These are phyloP conservation scores for Diaporthe citriasiana DNA, from an alignment of 2,329 filamentous ascomycete species.

Conservation along the genomic window DNA sequence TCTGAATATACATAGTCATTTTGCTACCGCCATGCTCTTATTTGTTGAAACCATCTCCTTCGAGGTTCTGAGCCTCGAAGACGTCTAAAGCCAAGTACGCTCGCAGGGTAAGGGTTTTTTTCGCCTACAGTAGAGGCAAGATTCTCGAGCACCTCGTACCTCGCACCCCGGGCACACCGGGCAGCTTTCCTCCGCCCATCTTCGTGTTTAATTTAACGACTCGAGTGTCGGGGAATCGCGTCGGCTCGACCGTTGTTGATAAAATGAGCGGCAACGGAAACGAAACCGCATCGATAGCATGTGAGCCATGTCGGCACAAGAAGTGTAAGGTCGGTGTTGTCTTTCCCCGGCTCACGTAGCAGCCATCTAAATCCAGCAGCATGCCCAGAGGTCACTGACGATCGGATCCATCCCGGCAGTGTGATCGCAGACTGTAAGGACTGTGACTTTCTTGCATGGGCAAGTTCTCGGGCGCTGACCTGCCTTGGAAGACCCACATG, in stretches of 20 bases:
- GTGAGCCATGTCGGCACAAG: slow-evolving; percentile 41
- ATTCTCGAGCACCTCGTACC: neutral
- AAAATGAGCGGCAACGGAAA: slow-evolving; percentile 35
- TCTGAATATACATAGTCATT: neutral
- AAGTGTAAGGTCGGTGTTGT: slow-evolving; percentile 42
- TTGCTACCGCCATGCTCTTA: neutral
- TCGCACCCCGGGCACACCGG: neutral
- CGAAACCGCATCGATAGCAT: slow-evolving; percentile 33
- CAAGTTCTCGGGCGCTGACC: neutral
- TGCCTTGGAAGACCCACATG: slow-evolving; percentile 35
- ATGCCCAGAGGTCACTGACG: slow-evolving; percentile 24
- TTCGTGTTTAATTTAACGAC: neutral
- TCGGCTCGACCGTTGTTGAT: neutral
- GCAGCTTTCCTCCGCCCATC: slow-evolving; percentile 10
- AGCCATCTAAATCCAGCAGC: neutral
- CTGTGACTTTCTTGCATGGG: neutral
- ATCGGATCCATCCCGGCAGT: slow-evolving; percentile 26
- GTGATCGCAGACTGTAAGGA: slow-evolving; percentile 42
- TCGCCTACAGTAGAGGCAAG: neutral
- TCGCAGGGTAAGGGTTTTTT: slow-evolving; percentile 19
- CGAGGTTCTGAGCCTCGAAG: neutral
- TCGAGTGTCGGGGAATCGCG: neutral
- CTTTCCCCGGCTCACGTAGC: slow-evolving; percentile 22
- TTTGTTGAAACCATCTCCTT: neutral
- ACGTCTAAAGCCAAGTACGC: neutral